Evolutionary conservation across 2,329 filamentous ascomycete genomes (phyloP), one percentile per base, ranked within the genome.

Genomic region (Penicillium sp.): DNA sequence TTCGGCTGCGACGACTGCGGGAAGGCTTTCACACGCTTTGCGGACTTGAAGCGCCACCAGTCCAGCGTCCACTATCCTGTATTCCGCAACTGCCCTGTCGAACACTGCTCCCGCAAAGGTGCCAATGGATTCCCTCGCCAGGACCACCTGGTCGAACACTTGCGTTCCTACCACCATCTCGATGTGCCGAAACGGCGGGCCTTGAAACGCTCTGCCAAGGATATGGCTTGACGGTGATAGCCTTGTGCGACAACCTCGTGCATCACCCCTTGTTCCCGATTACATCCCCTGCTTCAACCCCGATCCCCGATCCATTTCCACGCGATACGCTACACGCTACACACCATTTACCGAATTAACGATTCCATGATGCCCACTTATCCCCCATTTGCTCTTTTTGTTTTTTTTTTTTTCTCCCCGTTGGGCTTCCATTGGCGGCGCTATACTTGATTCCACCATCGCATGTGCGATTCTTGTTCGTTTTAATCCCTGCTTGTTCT

Each of bases 141-240:
- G 52, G 84, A 87, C 63, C 84, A 86, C 64, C 73, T 85, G 41
- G 76, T 76, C 39, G 84, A 86, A 64, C 84, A 87, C 67, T 68
- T 82, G 52, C 73, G 84, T 52, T 81, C 81, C 44, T 84, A 80
- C 58, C 84, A 86, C 65, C 77, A 80, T 53, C 68, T 78, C 46
- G 74, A 81, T 33, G 67, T 80, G 19, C 74, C 75, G 3, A 77
- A 78, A 66, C 74, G 75, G 1, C 63, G 67, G 14, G 63, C 67
- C 14, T 66, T 69, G 53, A 73, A 72, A 64, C 67, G 69, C 26
- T 61, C 63, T 10, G 59, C 60, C 22, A 66, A 65, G 55, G 54
- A 59, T 19, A 57, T 57, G 44, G 47, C 55, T 39, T 57, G 27
- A 57, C 2, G n/a, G 27, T 13, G n/a, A 19, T 10, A 7, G 29